Conservation (phyloP, 2,329 filamentous ascomycete genomes). For the Didymellaceae sp. region DNA sequence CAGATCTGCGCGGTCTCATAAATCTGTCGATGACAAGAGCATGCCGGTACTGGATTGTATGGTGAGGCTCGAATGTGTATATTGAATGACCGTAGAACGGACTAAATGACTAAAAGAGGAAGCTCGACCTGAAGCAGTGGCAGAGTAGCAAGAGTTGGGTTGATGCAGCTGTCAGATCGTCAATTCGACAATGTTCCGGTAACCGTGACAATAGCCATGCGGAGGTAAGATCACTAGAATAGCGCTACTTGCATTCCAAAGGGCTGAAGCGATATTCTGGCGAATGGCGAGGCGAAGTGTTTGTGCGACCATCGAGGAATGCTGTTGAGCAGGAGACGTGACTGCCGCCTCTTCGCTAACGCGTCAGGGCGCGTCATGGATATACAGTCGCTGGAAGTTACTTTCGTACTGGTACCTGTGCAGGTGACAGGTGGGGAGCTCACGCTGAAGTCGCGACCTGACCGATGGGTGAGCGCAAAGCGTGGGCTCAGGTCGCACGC, state of each 20-base stretch:
- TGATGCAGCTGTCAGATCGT: slow-evolving; percentile 8
- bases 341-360: neutral
- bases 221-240: slow-evolving; percentile 3
- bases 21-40: neutral
- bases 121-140: neutral
- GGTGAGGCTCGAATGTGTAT: neutral
- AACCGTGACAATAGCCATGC: slow-evolving; percentile 17
- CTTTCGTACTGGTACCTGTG: slow-evolving; percentile 2
- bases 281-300: slow-evolving; percentile 5
- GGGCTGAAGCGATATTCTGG: slow-evolving; percentile 4
- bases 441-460: neutral
- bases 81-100: neutral
- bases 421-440: neutral
- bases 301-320: slow-evolving; percentile 16
- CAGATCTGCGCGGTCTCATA: neutral
- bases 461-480: neutral
- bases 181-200: slow-evolving; percentile 9
- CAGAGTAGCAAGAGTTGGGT: neutral
- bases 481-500: neutral
- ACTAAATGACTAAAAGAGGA: neutral
- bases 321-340: slow-evolving; percentile 1
- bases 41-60: neutral
- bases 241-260: slow-evolving; percentile 14
- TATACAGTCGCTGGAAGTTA: no score
- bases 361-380: neutral